Evolutionary conservation across 1,284 basidiomycete genomes (phyloP), one percentile per base, ranked within the genome.

Genomic region (Abortiporus biennis): DNA sequence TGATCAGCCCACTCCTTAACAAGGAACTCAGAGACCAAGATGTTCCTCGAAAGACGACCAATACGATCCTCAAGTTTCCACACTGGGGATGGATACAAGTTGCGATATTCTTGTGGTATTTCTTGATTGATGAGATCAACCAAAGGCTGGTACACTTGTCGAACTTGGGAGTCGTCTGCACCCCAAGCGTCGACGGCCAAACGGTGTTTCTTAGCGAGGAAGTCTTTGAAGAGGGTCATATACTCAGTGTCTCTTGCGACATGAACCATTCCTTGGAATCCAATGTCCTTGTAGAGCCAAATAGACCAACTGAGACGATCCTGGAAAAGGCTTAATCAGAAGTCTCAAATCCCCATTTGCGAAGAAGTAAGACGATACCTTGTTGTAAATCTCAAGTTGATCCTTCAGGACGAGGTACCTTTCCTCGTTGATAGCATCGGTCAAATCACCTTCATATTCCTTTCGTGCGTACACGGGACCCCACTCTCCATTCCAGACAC

Each of bases 401-500:
- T 70, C 67, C 34, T 68, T 64, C 34, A 76, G 60, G 3, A 74
- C 67, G 13, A 60, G 66, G 53, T 81, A 84, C 30, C 86, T 68
- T n/a, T 57, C 54, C 48, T 76, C 69, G 58, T 90, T 90, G 59
- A 84, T 85, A 44, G 61, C 59, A 21, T 87, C 76, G 16, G 72
- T 79, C 37, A 59, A 55, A 3, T 67, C 69, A 2, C 78, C 78
- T 17, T 84, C 80, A 49, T 79, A 82, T 50, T 72, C 61, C 43
- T 41, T 49, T 27, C 79, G 60, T 2, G 77, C 80, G 49, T 81
- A 82, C 11, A 83, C 80, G 0, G 80, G 78, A 1, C 80, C 80
- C 72, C 82, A 87, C 61, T 86, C 84, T 48, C 85, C 79, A 52
- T 86, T 86, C 84, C 83, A 85, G 12, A 83, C 82, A 41, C 80